phyloP scores from a whole-genome alignment of 352 stramenopile genomes.

The Globisporangium lucens region DNA sequence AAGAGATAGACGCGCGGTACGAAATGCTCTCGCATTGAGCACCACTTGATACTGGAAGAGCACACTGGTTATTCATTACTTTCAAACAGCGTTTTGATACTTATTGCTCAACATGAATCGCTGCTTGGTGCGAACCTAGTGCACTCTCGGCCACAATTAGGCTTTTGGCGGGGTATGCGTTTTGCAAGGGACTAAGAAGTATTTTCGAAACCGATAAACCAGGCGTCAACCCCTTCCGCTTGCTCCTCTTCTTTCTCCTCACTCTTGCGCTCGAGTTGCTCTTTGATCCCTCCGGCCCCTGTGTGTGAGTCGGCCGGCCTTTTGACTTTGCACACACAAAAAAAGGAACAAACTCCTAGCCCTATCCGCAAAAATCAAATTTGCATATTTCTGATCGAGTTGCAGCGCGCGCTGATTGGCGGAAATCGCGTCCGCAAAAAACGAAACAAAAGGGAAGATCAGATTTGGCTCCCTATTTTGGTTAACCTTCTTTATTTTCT shows the following conservation, averaged over 20 bases:
- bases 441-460: constrained; percentile 1
- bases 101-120: too few species aligned
- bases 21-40: not conserved
- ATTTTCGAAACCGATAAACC: constrained; percentile 2
- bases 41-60: too few species aligned
- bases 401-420: not conserved
- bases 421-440: not conserved
- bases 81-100: too few species aligned
- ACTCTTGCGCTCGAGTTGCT: not conserved
- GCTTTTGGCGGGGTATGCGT: not conserved
- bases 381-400: not conserved
- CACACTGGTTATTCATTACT: too few species aligned
- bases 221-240: not conserved
- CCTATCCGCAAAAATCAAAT: not conserved
- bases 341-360: not conserved
- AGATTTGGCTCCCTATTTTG: constrained; percentile 1
- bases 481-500: constrained; percentile 9
- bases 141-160: not conserved
- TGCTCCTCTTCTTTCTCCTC: not conserved
- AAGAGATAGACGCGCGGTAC: not conserved
- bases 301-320: not conserved
- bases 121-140: not conserved
- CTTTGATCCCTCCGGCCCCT: not conserved
- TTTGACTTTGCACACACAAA: not conserved
- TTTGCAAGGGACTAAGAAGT: not conserved